Conservation (phyloP, 306 rosid species). For the Cicer arietinum region DNA sequence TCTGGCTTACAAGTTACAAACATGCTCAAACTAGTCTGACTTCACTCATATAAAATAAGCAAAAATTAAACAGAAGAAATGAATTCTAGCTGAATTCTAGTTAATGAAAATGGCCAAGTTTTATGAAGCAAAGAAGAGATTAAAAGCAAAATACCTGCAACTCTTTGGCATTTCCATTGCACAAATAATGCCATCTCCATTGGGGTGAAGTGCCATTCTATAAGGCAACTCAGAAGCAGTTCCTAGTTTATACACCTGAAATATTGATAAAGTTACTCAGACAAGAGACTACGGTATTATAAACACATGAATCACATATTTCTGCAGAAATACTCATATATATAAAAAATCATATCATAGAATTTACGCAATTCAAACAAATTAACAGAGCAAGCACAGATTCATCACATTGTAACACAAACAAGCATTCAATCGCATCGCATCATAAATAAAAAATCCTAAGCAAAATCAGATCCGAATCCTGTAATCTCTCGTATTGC, state of each 20-base stretch:
- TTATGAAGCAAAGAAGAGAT: constrained; percentile 28
- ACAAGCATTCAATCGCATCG: not conserved
- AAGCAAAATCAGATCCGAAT: constrained; percentile 41
- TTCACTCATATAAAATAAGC: constrained; percentile 14
- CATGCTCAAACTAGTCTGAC: not conserved
- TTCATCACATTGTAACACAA: constrained; percentile 10
- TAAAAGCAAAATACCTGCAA: constrained; percentile 71
- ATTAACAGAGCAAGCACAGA: constrained; percentile 7
- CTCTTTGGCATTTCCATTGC: constrained; percentile 58
- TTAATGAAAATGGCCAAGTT: not conserved
- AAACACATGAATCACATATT: not conserved
- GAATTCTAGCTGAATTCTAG: not conserved
- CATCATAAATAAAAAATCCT: constrained; percentile 23
- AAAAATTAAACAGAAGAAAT: constrained; percentile 4
- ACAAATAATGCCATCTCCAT: constrained; percentile 80
- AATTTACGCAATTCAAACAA: constrained; percentile 11
- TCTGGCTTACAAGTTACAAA: not conserved
- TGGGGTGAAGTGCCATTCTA: constrained; percentile 82
- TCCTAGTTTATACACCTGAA: constrained; percentile 69
- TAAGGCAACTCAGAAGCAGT: constrained; percentile 82
- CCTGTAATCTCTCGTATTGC: not conserved
- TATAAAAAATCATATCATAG: not conserved
- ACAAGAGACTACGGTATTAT: constrained; percentile 19
- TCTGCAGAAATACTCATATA: not conserved
- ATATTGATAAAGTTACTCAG: constrained; percentile 34